Conservation (phyloP, 129 eudicot species). For the Pulicaria dysenterica region DNA sequence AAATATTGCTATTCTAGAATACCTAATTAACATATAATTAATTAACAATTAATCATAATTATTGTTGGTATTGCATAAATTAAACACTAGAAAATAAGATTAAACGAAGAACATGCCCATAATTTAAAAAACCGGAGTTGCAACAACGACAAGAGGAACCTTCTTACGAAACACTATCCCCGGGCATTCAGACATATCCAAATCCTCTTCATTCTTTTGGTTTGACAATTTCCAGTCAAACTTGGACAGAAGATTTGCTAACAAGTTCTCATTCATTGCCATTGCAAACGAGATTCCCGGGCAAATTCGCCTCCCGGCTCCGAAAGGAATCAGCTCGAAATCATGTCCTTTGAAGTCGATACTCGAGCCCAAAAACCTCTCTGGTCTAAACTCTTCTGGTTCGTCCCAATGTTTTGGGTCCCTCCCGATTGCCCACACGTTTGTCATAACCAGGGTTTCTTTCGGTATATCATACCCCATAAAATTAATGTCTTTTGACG, state of each 20-base stretch:
- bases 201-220: constrained; percentile 30
- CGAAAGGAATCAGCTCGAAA: constrained; percentile 50
- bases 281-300: constrained; percentile 59
- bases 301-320: constrained; percentile 58
- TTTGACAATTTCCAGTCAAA: constrained; percentile 50
- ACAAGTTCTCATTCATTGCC: constrained; percentile 38
- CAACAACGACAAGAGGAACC: constrained; percentile 44
- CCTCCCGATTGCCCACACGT: constrained; percentile 55
- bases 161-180: constrained; percentile 42
- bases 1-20: no score
- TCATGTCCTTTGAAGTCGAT: constrained; percentile 51
- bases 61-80: no score
- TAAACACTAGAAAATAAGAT: background rate
- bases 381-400: constrained; percentile 56
- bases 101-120: background rate
- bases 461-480: constrained; percentile 52
- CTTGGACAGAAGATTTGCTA: constrained; percentile 49
- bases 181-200: constrained; percentile 46
- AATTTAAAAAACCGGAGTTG: constrained; percentile 19
- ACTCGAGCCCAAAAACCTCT: constrained; percentile 50
- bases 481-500: constrained; percentile 42
- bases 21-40: no score
- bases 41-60: no score
- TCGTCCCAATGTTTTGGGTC: constrained; percentile 55
- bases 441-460: constrained; percentile 51